A percentile compares a stretch with the other conserved stretches of the same genome.
These are phyloP conservation scores for Hypoxylon cercidicola DNA, from an alignment of 495 filamentous ascomycete genomes.

Conservation along the genomic window DNA sequence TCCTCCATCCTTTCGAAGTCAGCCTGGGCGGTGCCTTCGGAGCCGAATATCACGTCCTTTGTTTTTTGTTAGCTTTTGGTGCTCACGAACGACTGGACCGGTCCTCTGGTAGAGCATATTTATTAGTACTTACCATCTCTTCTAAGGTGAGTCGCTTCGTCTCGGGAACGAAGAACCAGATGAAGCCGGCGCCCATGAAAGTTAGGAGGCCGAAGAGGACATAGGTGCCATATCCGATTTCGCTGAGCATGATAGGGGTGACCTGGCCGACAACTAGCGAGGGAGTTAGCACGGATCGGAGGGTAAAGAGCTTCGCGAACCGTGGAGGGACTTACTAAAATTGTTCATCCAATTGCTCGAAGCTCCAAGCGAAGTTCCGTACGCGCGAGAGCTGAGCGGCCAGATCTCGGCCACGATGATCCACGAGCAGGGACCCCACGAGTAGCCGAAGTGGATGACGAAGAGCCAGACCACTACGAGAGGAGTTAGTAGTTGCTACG, in stretches of 20 bases:
- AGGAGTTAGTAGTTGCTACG: too few relatives aligned
- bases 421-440: slow-evolving; percentile 78
- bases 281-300: slow-evolving; percentile 7
- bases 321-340: slow-evolving; percentile 34
- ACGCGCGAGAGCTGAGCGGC: slow-evolving; percentile 77
- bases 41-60: slow-evolving; percentile 80
- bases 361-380: slow-evolving; percentile 77
- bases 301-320: neutral
- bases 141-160: slow-evolving; percentile 71
- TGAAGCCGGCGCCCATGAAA: slow-evolving; percentile 74
- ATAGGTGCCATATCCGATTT: slow-evolving; percentile 80
- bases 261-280: slow-evolving; percentile 70
- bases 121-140: slow-evolving; percentile 60
- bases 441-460: slow-evolving; percentile 82
- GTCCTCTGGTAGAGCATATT: too few relatives aligned
- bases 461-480: slow-evolving; percentile 77
- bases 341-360: slow-evolving; percentile 70
- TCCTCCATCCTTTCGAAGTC: slow-evolving; percentile 77
- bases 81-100: too few relatives aligned
- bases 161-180: slow-evolving; percentile 79
- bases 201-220: slow-evolving; percentile 81
- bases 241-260: slow-evolving; percentile 77
- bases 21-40: slow-evolving; percentile 72
- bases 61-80: slow-evolving; percentile 43
- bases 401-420: slow-evolving; percentile 79